phyloP scores from a whole-genome alignment of 805 yeast genomes.

The Cyberlindnera mycetangii region DNA sequence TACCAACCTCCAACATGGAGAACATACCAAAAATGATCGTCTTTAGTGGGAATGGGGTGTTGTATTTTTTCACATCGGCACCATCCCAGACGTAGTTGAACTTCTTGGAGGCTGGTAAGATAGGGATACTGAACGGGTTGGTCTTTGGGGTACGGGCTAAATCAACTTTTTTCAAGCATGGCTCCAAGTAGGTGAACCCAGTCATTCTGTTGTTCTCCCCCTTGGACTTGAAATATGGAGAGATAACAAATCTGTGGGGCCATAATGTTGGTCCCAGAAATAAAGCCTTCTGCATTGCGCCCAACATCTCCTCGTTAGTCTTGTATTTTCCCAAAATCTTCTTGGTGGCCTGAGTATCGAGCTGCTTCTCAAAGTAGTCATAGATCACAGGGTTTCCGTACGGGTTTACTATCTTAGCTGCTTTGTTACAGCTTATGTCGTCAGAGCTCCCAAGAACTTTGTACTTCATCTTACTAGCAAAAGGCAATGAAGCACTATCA shows the following conservation, averaged over 20 bases:
- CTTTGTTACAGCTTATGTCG: constrained; percentile 11
- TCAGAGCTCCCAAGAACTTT: constrained; percentile 10
- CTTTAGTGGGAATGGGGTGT: constrained; percentile 14
- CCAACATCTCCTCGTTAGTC: constrained; percentile 23
- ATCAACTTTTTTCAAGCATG: constrained; percentile 16
- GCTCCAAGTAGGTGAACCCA: constrained; percentile 21
- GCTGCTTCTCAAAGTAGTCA: constrained; percentile 22
- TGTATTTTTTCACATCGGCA: constrained; percentile 13
- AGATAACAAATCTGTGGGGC: constrained; percentile 23
- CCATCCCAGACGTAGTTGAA: constrained; percentile 21
- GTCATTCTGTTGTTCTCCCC: constrained; percentile 17
- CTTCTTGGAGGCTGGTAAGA: constrained; percentile 16
- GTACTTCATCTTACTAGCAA: constrained; percentile 4
- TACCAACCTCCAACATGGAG: constrained; percentile 18
- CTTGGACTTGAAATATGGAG: constrained; percentile 18
- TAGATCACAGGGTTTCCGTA: constrained; percentile 13
- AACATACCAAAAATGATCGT: constrained; percentile 25
- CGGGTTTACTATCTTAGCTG: constrained; percentile 16
- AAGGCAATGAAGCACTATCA: constrained; percentile 1
- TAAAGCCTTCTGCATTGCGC: constrained; percentile 21
- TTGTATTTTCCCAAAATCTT: constrained; percentile 19
- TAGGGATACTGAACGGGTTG: constrained; percentile 8
- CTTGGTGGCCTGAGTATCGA: constrained; percentile 17
- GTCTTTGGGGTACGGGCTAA: constrained; percentile 9
- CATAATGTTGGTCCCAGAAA: constrained; percentile 25